Evolutionary conservation across 305 asterid genomes (phyloP), one percentile per base, ranked within the genome.

Genomic region (Solanum hybrid): DNA sequence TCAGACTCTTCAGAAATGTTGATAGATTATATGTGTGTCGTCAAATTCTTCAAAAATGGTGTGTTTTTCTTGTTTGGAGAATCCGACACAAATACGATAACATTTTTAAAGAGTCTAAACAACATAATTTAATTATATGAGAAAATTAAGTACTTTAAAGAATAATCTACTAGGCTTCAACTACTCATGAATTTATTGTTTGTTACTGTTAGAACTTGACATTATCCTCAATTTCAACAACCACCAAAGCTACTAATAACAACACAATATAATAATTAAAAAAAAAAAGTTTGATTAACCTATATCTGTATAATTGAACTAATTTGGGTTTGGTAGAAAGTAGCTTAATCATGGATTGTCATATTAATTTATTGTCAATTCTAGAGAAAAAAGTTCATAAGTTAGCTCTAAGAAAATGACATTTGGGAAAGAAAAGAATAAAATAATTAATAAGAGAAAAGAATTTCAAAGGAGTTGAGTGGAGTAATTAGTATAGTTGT

Each of bases 51-150:
- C 4, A 6, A 74, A 74, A 29, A 13, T 29, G 2, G 2, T 26
- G 9, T 11, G 1, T 61, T 20, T n/a, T 10, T 26, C 6, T 24
- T 26, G 33, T 11, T 75, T 8, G 3, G 0, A 8, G 1, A 16
- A 75, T 75, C 2, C 2, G 13, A 0, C 2, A 31, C n/a, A 75
- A 5, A 16, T 31, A 31, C 0, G 0, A 76, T 0, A 18, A 76
- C 0, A 33, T 18, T 18, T 31, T 31, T 4, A 76, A 76, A 8
- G 4, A 33, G 7, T 31, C 3, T 20, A 12, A 33, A 4, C 1
- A 8, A 76, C 7, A 16, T 77, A 34, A 8, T 33, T 77, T 18
- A 18, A 18, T 3, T 57, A 6, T 7, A 2, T 9, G 42, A 76
- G 13, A 76, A 20, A 76, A 76, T 33, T 8, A 33, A 76, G 40